phyloP scores from a whole-genome alignment of 306 rosid species.

The Pyrus betulifolia region DNA sequence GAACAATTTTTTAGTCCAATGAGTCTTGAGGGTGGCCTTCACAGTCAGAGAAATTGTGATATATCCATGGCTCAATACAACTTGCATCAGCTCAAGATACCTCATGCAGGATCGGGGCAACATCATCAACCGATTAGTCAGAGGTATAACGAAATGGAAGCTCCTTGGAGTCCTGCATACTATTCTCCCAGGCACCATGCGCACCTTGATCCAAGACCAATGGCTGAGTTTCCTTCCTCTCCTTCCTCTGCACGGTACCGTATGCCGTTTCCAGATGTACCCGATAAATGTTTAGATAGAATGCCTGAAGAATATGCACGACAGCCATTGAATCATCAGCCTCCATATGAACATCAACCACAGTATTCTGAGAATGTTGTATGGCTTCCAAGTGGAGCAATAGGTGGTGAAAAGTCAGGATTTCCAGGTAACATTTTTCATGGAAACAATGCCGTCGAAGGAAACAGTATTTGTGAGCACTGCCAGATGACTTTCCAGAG shows the following conservation, averaged over 20 bases:
- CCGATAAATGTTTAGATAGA: slow-evolving; percentile 65
- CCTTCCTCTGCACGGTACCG: slow-evolving; percentile 69
- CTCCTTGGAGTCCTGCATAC: slow-evolving; percentile 83
- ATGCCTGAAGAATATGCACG: slow-evolving; percentile 69
- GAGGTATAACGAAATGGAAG: slow-evolving; percentile 72
- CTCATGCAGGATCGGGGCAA: slow-evolving; percentile 53
- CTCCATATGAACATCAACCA: slow-evolving; percentile 59
- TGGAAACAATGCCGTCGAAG: slow-evolving; percentile 54
- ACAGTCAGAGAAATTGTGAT: slow-evolving; percentile 68
- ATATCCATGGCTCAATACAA: slow-evolving; percentile 41
- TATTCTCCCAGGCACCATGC: slow-evolving; percentile 85
- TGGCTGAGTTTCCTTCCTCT: slow-evolving; percentile 74
- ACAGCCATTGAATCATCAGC: slow-evolving; percentile 55
- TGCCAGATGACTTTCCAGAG: slow-evolving; percentile 66
- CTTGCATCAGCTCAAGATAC: slow-evolving; percentile 50
- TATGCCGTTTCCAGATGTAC: slow-evolving; percentile 48
- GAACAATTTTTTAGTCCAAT: slow-evolving; percentile 61
- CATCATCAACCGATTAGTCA: slow-evolving; percentile 60
- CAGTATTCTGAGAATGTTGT: slow-evolving; percentile 71
- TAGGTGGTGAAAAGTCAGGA: slow-evolving; percentile 54
- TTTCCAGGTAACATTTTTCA: slow-evolving; percentile 65
- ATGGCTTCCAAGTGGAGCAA: slow-evolving; percentile 54
- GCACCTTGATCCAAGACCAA: slow-evolving; percentile 53
- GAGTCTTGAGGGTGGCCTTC: slow-evolving; percentile 58
- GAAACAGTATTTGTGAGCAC: slow-evolving; percentile 64